Conservation (phyloP, 495 filamentous ascomycete species). For the Staphylotrichum tortipilum region DNA sequence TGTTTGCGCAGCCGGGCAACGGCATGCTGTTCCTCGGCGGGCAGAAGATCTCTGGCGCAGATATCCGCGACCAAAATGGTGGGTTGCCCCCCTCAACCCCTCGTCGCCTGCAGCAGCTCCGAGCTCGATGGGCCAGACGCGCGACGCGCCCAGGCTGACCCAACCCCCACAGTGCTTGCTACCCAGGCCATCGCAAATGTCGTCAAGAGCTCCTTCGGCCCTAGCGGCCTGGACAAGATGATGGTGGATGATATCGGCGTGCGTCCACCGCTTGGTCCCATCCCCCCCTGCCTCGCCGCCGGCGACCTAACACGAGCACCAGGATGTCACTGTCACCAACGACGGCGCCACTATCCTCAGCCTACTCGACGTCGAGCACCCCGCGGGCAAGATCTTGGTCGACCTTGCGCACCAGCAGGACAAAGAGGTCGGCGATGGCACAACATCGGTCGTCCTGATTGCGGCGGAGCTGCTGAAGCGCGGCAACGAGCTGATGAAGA, state of each 20-base stretch:
- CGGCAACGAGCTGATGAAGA: constrained; percentile 97
- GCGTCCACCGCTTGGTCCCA: constrained; percentile 29
- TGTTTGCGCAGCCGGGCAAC: constrained; percentile 83
- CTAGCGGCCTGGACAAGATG: constrained; percentile 98
- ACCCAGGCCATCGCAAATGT: constrained; percentile 98
- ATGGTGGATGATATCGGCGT: constrained; percentile 99
- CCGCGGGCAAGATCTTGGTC: constrained; percentile 95
- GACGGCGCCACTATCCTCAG: constrained; percentile 95
- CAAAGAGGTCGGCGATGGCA: constrained; percentile 97
- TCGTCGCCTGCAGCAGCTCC: not conserved
- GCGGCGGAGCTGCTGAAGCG: constrained; percentile 89
- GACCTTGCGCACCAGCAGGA: constrained; percentile 98
- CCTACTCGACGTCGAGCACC: constrained; percentile 93
- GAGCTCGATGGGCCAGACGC: too few relatives aligned
- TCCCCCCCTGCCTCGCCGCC: constrained; percentile 3
- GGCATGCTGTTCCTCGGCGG: constrained; percentile 89
- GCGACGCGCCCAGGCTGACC: constrained; percentile 20
- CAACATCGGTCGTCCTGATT: constrained; percentile 94
- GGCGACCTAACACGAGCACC: constrained; percentile 16
- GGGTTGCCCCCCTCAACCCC: constrained; percentile 23
- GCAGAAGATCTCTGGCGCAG: constrained; percentile 86
- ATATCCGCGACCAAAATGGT: constrained; percentile 96
- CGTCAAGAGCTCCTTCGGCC: constrained; percentile 96
- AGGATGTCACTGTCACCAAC: constrained; percentile 99
- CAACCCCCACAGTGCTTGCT: constrained; percentile 61